Evolutionary conservation across 768 basidiomycete genomes (phyloP).

Genomic region (Paxillus involutus): DNA sequence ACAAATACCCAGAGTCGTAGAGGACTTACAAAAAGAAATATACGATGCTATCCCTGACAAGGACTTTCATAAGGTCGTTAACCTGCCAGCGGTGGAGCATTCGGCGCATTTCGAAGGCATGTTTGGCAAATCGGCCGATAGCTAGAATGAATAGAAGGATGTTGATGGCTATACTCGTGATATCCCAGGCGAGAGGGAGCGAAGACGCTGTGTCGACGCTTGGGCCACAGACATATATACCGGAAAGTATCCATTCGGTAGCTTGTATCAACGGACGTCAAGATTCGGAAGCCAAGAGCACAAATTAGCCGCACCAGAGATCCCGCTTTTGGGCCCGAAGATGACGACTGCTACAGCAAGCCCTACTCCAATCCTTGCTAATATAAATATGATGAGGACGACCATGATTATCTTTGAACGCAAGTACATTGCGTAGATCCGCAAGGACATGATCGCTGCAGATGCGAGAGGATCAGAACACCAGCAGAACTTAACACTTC

Average conservation of each 20-base stretch:
- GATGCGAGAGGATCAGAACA: neutral
- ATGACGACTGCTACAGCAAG: constrained; percentile 7
- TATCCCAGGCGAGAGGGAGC: constrained; percentile 16
- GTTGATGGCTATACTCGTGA: constrained; percentile 8
- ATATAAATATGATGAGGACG: constrained; percentile 5
- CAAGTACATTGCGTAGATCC: constrained; percentile 23
- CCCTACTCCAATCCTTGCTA: constrained; percentile 6
- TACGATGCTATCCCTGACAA: constrained; percentile 17
- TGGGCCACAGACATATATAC: constrained; percentile 12
- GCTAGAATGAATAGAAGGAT: constrained; percentile 17
- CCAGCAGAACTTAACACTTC: neutral
- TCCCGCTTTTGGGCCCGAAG: constrained; percentile 18
- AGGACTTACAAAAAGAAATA: constrained; percentile 19
- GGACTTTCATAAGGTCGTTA: constrained; percentile 14
- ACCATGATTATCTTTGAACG: constrained; percentile 8
- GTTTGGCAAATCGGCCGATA: constrained; percentile 11
- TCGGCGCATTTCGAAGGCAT: constrained; percentile 5
- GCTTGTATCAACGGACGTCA: constrained; percentile 3
- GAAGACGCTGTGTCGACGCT: neutral
- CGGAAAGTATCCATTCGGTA: constrained; percentile 16
- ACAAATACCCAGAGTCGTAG: neutral
- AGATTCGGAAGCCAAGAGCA: too few species aligned
- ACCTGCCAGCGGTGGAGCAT: constrained; percentile 9
- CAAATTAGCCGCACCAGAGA: constrained; percentile 5
- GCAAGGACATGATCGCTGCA: constrained; percentile 17